These are phyloP conservation scores for Talaromyces adpressus DNA, from an alignment of 495 filamentous ascomycete genomes.

Conservation along the genomic window DNA sequence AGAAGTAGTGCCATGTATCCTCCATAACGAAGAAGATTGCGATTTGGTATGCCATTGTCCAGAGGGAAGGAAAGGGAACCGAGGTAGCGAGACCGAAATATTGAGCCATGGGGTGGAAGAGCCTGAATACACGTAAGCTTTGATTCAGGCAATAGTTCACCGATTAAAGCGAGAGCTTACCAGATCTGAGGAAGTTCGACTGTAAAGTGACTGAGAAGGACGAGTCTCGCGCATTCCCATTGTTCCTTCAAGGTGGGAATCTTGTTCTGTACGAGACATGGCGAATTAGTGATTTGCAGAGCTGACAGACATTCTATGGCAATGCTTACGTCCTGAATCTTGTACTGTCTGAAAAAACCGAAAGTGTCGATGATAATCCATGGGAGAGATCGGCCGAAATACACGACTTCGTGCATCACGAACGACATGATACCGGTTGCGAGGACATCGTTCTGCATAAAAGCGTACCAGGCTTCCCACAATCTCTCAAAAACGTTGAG, in stretches of 20 bases:
- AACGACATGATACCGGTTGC: constrained; percentile 93
- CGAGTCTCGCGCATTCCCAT: constrained; percentile 86
- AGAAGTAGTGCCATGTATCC: constrained; percentile 98
- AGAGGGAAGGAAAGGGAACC: constrained; percentile 79
- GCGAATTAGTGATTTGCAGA: not conserved
- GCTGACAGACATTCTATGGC: not conserved
- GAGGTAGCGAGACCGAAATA: constrained; percentile 83
- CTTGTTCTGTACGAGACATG: constrained; percentile 55
- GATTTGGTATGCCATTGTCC: constrained; percentile 88
- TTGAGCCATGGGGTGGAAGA: constrained; percentile 97
- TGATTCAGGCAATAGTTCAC: not conserved
- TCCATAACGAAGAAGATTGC: constrained; percentile 92
- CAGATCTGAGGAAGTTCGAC: constrained; percentile 98
- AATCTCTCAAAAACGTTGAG: constrained; percentile 71
- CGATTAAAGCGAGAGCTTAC: constrained; percentile 30
- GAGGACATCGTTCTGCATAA: constrained; percentile 84
- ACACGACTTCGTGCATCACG: constrained; percentile 77
- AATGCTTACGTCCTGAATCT: constrained; percentile 70
- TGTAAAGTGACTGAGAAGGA: constrained; percentile 89
- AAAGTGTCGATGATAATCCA: constrained; percentile 83
- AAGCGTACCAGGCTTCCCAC: constrained; percentile 88
- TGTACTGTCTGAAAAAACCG: constrained; percentile 80
- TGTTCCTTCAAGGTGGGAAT: constrained; percentile 84
- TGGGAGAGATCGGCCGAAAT: constrained; percentile 78
- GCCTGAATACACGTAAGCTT: constrained; percentile 29